These are phyloP conservation scores for Fusarium agapanthi DNA, from an alignment of 2,329 filamentous ascomycete species.

Conservation along the genomic window DNA sequence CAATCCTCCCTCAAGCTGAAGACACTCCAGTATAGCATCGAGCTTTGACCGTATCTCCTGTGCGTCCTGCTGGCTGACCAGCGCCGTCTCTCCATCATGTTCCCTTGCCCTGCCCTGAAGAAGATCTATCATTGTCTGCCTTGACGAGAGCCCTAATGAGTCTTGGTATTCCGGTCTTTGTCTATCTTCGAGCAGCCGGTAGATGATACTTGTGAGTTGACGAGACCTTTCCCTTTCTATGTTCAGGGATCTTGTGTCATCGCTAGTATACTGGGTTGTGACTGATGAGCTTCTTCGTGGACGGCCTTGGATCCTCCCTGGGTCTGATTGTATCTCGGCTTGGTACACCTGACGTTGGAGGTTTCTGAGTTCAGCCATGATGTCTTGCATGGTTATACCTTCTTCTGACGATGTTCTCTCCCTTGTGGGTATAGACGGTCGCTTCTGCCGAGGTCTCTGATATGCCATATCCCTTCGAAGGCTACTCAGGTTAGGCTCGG, in stretches of 20 bases:
- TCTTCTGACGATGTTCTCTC: background rate
- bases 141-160: background rate
- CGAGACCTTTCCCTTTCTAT: slow-evolving; percentile 5
- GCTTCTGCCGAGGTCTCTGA: background rate
- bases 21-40: background rate
- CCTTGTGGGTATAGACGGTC: background rate
- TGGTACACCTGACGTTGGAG: background rate
- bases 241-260: background rate
- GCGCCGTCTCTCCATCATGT: background rate
- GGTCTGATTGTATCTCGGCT: slow-evolving; percentile 1
- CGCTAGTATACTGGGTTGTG: background rate
- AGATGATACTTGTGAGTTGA: background rate
- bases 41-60: background rate
- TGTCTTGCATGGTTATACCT: background rate
- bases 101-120: background rate
- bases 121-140: background rate
- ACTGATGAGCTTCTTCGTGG: background rate
- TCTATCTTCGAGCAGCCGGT: background rate
- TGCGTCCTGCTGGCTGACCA: background rate
- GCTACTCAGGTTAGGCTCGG: background rate
- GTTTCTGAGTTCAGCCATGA: background rate
- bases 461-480: background rate
- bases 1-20: background rate
- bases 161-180: background rate
- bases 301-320: background rate